Conservation (phyloP, 768 basidiomycete genomes). For the Termitomyces sp. region DNA sequence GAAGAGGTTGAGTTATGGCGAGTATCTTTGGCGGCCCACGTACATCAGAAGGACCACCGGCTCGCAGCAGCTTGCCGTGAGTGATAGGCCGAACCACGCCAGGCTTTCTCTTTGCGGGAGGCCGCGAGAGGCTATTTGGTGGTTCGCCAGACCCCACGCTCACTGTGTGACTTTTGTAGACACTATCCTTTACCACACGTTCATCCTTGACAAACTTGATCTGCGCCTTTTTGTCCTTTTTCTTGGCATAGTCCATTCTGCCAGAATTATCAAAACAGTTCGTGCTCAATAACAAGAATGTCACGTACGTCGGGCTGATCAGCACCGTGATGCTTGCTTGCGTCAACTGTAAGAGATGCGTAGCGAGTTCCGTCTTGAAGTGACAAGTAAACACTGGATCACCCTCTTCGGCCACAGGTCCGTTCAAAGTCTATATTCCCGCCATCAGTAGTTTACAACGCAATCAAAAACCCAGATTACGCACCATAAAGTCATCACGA, state of each 20-base stretch:
- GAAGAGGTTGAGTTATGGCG: neutral
- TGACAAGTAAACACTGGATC: slow-evolving; percentile 88
- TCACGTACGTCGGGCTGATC: slow-evolving; percentile 75
- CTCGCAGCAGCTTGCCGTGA: slow-evolving; percentile 73
- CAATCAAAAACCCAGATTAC: slow-evolving; percentile 17
- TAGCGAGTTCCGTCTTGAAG: slow-evolving; percentile 94
- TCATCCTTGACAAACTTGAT: slow-evolving; percentile 93
- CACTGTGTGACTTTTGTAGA: slow-evolving; percentile 92
- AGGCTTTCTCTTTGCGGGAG: slow-evolving; percentile 83
- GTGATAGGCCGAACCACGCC: slow-evolving; percentile 85
- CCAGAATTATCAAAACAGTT: too few relatives aligned
- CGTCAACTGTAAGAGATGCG: slow-evolving; percentile 78
- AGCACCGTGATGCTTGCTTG: slow-evolving; percentile 69
- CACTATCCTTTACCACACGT: slow-evolving; percentile 67
- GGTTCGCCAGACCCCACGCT: slow-evolving; percentile 88
- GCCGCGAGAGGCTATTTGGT: slow-evolving; percentile 73
- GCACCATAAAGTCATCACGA: slow-evolving; percentile 93
- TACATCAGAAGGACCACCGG: slow-evolving; percentile 71
- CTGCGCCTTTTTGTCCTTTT: slow-evolving; percentile 90
- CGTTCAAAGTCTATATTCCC: slow-evolving; percentile 57
- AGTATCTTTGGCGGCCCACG: slow-evolving; percentile 11
- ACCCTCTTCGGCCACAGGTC: slow-evolving; percentile 81
- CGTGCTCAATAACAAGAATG: neutral
- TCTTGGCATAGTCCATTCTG: slow-evolving; percentile 89
- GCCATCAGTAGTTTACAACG: neutral